Evolutionary conservation across 2,329 filamentous ascomycete genomes (phyloP).

Genomic region (Cercospora zeina): DNA sequence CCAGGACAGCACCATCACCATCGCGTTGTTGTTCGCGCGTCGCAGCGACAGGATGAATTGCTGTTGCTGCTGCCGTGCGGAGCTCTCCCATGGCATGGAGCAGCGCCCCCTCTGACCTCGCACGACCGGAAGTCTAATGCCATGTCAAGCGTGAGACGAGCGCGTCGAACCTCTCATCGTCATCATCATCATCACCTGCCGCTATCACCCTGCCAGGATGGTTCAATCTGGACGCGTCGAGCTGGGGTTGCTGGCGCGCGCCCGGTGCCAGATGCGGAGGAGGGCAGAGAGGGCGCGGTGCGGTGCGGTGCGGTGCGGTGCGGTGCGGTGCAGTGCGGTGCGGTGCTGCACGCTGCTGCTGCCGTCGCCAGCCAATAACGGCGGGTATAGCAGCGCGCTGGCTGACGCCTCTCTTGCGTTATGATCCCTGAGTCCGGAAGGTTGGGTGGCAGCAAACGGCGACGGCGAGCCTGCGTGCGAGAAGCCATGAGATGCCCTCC

Average conservation of each 20-base stretch:
- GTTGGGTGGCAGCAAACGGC: slow-evolving; percentile 33
- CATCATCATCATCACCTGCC: background rate
- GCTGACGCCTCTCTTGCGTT: slow-evolving; percentile 33
- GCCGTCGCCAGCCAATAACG: slow-evolving; percentile 18
- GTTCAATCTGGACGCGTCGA: slow-evolving; percentile 6
- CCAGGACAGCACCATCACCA: background rate
- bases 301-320: background rate
- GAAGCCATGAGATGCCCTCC: background rate
- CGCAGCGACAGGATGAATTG: too few relatives aligned
- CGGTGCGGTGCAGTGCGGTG: slow-evolving; percentile 4
- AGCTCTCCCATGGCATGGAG: background rate
- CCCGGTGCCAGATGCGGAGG: background rate
- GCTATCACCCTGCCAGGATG: slow-evolving; percentile 17
- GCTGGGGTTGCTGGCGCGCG: slow-evolving; percentile 4
- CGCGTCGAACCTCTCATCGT: slow-evolving; percentile 5
- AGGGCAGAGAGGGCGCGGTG: background rate
- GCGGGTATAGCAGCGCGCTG: slow-evolving; percentile 16
- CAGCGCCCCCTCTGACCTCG: background rate
- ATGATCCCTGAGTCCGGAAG: slow-evolving; percentile 30
- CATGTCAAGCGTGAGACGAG: slow-evolving; percentile 11
- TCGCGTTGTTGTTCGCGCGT: background rate
- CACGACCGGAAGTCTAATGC: slow-evolving; percentile 1
- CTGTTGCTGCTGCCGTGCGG: background rate
- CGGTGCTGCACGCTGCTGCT: slow-evolving; percentile 17
- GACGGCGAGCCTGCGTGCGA: slow-evolving; percentile 21